phyloP scores from a whole-genome alignment of 148 eudicot species.

The Hydrangea macrophylla region DNA sequence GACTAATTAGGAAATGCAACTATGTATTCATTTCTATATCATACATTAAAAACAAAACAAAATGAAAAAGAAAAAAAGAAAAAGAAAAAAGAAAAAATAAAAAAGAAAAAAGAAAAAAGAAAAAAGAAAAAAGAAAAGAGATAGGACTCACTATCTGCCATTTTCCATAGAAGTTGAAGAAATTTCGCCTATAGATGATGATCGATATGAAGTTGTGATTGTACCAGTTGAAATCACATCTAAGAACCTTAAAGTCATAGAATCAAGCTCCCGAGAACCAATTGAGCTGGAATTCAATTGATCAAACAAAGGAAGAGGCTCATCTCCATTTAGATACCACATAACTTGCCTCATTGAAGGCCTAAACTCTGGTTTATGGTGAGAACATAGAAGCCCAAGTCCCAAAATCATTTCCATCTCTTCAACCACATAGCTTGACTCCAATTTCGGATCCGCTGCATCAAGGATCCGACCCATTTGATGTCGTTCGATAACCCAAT shows the following conservation, averaged over 20 bases:
- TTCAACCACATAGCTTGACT: constrained; percentile 2
- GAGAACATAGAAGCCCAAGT: constrained; percentile 29
- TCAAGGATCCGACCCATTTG: constrained; percentile 14
- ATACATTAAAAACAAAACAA: too few species aligned
- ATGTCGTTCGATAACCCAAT: constrained; percentile 22
- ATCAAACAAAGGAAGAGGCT: constrained; percentile 17
- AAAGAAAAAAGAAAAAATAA: too few species aligned
- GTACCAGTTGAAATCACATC: neutral
- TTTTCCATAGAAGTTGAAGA: neutral
- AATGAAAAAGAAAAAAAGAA: too few species aligned
- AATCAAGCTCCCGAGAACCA: constrained; percentile 6
- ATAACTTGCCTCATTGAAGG: constrained; percentile 27
- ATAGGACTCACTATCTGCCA: constrained; percentile 4
- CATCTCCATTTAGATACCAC: constrained; percentile 28
- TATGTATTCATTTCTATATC: too few species aligned
- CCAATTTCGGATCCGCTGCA: constrained; percentile 22
- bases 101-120: too few species aligned
- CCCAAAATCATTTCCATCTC: constrained; percentile 34
- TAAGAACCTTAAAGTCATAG: constrained; percentile 7
- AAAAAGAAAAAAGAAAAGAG: neutral
- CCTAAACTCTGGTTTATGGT: constrained; percentile 20
- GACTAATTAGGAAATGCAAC: too few species aligned
- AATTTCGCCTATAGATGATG: neutral
- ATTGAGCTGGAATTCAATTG: constrained; percentile 11
- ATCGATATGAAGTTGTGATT: neutral